Conservation (phyloP, 1,284 basidiomycete species). For the Uromyces viciae-fabae region DNA sequence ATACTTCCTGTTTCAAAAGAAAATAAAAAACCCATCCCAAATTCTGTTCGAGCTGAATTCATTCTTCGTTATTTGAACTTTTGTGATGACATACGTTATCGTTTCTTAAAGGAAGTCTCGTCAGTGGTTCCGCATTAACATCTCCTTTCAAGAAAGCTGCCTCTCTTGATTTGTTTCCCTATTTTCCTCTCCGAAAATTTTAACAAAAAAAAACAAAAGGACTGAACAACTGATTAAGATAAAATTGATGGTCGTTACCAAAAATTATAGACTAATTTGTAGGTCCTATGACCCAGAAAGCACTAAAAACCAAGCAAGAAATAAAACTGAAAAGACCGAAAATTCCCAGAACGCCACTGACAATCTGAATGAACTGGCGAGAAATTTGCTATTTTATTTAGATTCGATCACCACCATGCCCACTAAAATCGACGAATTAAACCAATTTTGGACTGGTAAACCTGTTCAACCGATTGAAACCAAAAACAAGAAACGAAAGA, state of each 20-base stretch:
- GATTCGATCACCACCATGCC: constrained; percentile 79
- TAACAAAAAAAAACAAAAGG: too few species aligned
- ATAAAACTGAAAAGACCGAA: too few species aligned
- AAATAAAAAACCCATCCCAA: constrained; percentile 56
- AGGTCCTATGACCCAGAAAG: too few species aligned
- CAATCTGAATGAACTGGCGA: constrained; percentile 52
- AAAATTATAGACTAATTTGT: too few species aligned
- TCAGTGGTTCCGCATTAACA: constrained; percentile 54
- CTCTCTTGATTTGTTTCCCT: constrained; percentile 24
- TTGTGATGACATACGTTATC: constrained; percentile 77
- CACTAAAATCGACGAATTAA: constrained; percentile 68
- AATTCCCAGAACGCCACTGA: constrained; percentile 40
- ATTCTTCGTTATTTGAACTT: constrained; percentile 70
- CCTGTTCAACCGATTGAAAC: constrained; percentile 51
- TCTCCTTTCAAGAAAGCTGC: constrained; percentile 32
- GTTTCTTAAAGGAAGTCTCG: constrained; percentile 80
- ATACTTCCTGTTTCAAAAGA: constrained; percentile 64
- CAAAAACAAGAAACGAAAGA: constrained; percentile 56
- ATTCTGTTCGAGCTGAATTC: constrained; percentile 65
- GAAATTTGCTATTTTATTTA: constrained; percentile 72
- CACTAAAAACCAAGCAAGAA: too few species aligned
- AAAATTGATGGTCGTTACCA: too few species aligned
- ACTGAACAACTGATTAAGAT: too few species aligned
- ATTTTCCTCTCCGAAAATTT: constrained; percentile 16
- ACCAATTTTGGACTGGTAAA: constrained; percentile 74